Evolutionary conservation across 805 yeast genomes (phyloP), one percentile per base, ranked within the genome.

Genomic region (Hemisphaericaspora nanyangensis): DNA sequence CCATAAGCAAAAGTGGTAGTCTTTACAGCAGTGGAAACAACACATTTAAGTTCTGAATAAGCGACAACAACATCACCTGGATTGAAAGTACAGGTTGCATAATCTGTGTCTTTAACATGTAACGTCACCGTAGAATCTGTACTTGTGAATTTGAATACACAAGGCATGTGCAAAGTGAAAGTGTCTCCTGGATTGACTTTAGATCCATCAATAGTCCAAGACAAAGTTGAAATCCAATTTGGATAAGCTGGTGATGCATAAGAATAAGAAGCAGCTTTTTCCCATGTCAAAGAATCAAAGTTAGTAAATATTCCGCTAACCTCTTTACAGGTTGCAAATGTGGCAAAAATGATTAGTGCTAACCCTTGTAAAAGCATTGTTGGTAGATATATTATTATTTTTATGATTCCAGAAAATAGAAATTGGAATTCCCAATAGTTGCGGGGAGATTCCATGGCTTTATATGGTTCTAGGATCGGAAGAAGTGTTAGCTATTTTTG

Each of bases 111-210:
- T 7, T 47, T 46, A 7, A 41, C 54, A 15, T 10, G 19, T 15
- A 52, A 45, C 17, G 35, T 35, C 10, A 58, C 35, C 3, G 46
- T 19, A 20, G 42, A 7, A 11, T 40, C 19, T 7, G 46, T 24
- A 8, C 50, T 33, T 5, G 56, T 53, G 39, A 57, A 52, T 34
- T 55, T 55, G 39, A 46, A 60, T 12, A 51, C 59, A 42, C 60
- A 51, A 4, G 62, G 63, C 42, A 60, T 34, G 19, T 36, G 35
- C 35, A 60, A 51, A 7, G 49, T 38, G 29, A 60, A 59, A 7
- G 59, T 56, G 38, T 60, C 65, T 27, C 60, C 61, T 1, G 63
- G 29, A 1, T 16, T 10, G 2, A 50, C 46, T 4, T 40, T 31
- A 7, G 40, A 5, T 13, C 54, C 52, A 7, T 34, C 17, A 17